These are phyloP conservation scores for Rhododendron kiyosumense DNA, from an alignment of 148 eudicot species.

Conservation along the genomic window DNA sequence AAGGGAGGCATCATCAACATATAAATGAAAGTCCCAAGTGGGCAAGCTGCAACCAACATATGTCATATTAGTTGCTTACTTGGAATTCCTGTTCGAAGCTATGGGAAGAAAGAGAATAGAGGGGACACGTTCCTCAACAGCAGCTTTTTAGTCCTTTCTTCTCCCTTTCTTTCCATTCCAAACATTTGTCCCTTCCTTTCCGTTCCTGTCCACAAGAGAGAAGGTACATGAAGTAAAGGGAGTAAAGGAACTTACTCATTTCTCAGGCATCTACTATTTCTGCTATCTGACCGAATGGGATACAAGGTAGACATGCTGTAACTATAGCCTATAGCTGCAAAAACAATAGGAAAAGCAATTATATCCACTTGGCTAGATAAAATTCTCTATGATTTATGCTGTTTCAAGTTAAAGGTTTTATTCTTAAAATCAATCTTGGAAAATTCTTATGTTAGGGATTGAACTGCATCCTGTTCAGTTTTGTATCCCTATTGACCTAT, in stretches of 20 bases:
- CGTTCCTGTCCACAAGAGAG: neutral
- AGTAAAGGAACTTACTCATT: neutral
- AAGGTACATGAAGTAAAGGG: neutral
- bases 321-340: neutral
- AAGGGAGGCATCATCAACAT: neutral
- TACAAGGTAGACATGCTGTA: neutral
- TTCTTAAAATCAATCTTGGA: neutral
- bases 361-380: neutral
- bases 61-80: neutral
- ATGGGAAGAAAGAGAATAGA: neutral
- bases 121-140: neutral
- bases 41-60: neutral
- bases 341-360: neutral
- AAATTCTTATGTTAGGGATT: neutral
- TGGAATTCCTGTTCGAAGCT: too few relatives aligned
- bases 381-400: neutral
- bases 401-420: neutral
- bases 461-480: neutral
- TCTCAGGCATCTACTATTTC: neutral
- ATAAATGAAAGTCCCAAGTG: neutral
- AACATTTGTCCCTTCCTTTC: neutral
- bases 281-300: neutral
- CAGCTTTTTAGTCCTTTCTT: neutral
- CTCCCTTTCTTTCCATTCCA: neutral
- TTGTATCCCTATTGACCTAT: neutral